These are phyloP conservation scores for Talaromyces sp. DNA, from an alignment of 2,329 filamentous ascomycete genomes.

Conservation along the genomic window DNA sequence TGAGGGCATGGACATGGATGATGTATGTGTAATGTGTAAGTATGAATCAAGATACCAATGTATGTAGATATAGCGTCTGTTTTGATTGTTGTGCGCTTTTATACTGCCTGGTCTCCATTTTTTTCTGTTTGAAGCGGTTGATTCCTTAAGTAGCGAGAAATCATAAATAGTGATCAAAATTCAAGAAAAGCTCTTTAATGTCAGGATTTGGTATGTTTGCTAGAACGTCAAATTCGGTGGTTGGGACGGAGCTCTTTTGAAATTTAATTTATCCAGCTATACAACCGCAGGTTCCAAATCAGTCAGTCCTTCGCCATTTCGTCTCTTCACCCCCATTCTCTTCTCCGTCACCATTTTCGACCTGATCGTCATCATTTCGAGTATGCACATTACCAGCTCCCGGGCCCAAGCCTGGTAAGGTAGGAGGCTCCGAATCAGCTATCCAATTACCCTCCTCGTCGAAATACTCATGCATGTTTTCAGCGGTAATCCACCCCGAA, in stretches of 20 bases:
- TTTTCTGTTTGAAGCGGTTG: not conserved
- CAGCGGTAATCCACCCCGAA: conserved; percentile 68
- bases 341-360: conserved; percentile 41
- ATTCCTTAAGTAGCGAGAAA: not conserved
- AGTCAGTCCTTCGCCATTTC: conserved; percentile 53
- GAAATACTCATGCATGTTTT: conserved; percentile 82
- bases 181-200: not conserved
- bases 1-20: conserved; percentile 19
- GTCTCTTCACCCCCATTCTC: conserved; percentile 47
- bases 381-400: conserved; percentile 64
- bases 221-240: not conserved
- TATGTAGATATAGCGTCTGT: conserved; percentile 3
- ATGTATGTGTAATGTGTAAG: conserved; percentile 15
- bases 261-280: not conserved
- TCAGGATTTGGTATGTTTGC: not conserved
- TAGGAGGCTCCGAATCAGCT: conserved; percentile 44
- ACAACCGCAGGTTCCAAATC: not conserved
- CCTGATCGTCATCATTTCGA: conserved; percentile 54
- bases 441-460: conserved; percentile 79
- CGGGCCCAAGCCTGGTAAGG: conserved; percentile 43
- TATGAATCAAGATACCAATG: conserved; percentile 17
- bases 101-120: not conserved
- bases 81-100: not conserved
- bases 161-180: not conserved
- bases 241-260: not conserved